Evolutionary conservation across 495 filamentous ascomycete genomes (phyloP).

Genomic region (Penicillium macrosclerotiorum): DNA sequence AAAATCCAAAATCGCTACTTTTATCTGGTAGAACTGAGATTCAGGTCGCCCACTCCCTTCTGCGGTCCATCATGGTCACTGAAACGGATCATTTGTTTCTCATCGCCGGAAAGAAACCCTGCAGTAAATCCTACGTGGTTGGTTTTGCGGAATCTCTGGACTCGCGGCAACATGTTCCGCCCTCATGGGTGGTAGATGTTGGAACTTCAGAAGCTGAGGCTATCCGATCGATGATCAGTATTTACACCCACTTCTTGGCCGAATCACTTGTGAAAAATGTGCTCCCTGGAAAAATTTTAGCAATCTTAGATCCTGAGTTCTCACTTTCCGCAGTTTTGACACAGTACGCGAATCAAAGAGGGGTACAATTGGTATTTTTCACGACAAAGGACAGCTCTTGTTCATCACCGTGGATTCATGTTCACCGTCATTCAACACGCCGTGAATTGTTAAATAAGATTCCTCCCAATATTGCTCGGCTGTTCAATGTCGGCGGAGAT

Average conservation of each 20-base stretch:
- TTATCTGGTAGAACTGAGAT: constrained; percentile 5
- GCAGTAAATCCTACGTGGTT: constrained; percentile 3
- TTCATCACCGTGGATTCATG: constrained; percentile 15
- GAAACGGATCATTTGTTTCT: constrained; percentile 13
- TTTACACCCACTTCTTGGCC: constrained; percentile 17
- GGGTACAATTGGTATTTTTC: constrained; percentile 16
- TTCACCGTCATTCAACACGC: constrained; percentile 15
- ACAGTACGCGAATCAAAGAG: constrained; percentile 12
- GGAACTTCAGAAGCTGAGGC: constrained; percentile 6
- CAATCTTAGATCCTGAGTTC: constrained; percentile 21
- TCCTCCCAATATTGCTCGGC: constrained; percentile 10
- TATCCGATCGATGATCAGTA: constrained; percentile 8
- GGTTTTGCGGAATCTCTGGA: constrained; percentile 9
- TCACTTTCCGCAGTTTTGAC: constrained; percentile 12
- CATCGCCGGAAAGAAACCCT: constrained; percentile 8
- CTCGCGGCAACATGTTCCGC: constrained; percentile 13
- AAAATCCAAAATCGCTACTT: neutral
- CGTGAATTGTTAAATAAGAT: constrained; percentile 12
- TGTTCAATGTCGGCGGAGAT: constrained; percentile 13
- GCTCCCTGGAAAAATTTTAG: constrained; percentile 8
- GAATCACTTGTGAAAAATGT: constrained; percentile 12
- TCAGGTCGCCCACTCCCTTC: constrained; percentile 10
- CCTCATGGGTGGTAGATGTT: constrained; percentile 6
- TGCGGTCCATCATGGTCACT: constrained; percentile 13
- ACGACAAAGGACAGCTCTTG: constrained; percentile 11